Evolutionary conservation across 192 early-diverging fungal species (phyloP).

Genomic region (Neocallimastix lanati): DNA sequence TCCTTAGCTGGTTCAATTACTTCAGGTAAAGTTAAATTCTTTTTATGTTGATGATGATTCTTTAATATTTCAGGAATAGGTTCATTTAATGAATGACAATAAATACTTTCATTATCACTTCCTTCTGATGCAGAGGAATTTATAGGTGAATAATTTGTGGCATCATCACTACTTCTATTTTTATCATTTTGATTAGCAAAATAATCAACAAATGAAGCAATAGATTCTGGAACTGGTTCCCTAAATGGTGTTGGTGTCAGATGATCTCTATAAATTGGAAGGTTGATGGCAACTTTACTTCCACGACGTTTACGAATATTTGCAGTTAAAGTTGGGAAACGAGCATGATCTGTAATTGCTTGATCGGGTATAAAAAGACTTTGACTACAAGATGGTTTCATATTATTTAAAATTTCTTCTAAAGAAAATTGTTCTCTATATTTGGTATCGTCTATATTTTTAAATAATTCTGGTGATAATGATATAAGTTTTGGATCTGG

Average conservation of each 20-base stretch:
- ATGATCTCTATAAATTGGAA: slow-evolving; percentile 81
- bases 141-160: no score
- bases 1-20: background rate
- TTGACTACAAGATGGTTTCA: slow-evolving; percentile 9
- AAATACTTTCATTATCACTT: no score
- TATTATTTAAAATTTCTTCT: background rate
- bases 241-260: slow-evolving; percentile 76
- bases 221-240: slow-evolving; percentile 50
- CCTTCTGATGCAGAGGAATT: no score
- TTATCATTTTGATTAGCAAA: background rate
- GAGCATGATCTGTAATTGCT: slow-evolving; percentile 81
- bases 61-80: no score
- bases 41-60: no score
- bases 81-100: no score
- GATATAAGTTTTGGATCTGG: background rate
- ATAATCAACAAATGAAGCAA: slow-evolving; percentile 4
- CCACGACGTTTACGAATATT: slow-evolving; percentile 89
- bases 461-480: slow-evolving; percentile 4
- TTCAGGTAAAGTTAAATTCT: background rate
- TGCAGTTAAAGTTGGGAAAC: slow-evolving; percentile 80
- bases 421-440: background rate
- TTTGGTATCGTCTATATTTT: background rate
- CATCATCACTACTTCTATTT: no score
- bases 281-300: slow-evolving; percentile 85
- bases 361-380: slow-evolving; percentile 87